Evolutionary conservation across 176 grass and related monocot genomes (phyloP), one percentile per base, ranked within the genome.

Genomic region (Phoenix roebelenii): DNA sequence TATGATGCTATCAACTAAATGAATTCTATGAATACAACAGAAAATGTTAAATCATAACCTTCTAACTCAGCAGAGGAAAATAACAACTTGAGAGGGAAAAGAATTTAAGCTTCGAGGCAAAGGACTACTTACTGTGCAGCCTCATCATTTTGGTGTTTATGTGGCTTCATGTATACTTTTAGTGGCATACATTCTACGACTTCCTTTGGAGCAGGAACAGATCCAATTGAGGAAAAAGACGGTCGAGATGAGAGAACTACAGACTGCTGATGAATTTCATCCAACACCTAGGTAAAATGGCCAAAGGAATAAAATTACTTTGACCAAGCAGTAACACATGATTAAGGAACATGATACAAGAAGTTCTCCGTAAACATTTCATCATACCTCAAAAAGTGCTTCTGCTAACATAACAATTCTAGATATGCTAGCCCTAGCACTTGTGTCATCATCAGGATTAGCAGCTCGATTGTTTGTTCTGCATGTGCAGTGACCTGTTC

Each of bases 221-320:
- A 92, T 55, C 93, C 93, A 75, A 98, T 89, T 22, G 88, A 83
- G 53, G 93, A 91, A 83, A 92, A 83, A 3, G 93, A 89, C 69
- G 81, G 79, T 25, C 87, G 87, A 22, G 93, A 89, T 32, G 93
- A 76, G 63, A 98, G 80, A 54, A 79, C 79, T 65, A 86, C 79
- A 60, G 93, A 98, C 50, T 98, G 93, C 72, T 98, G 93, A 60
- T 98, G 87, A 48, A 98, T 98, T 82, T 98, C 93, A 85, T 98
- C 93, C 76, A 98, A 74, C 54, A 98, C 93, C 93, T 98, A 77
- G 51, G 57, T 56, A 64, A 72, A 24, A 51, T 68, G 58, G 61
- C 49, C 50, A 53, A 57, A 55, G 32, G 67, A 50, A 18, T 66
- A 16, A 52, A 59, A 52, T 65, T 24, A 18, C 1, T 44, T 1